Conservation (phyloP, 306 rosid genomes). For the Gynostemma pentaphyllum region DNA sequence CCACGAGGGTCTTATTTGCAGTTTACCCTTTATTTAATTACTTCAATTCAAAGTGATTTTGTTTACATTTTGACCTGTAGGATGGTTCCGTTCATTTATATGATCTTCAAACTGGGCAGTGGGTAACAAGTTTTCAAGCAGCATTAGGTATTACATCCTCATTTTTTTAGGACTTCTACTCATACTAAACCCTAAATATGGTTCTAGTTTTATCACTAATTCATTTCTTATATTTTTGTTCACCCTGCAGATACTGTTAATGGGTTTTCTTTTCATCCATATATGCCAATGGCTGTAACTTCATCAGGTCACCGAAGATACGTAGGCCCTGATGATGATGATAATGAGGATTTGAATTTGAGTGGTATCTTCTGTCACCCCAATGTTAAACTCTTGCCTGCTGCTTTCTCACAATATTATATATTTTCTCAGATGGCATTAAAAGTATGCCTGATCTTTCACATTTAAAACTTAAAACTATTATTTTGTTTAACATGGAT, state of each 20-base stretch:
- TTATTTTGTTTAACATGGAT: background rate
- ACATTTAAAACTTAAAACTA: too few relatives aligned
- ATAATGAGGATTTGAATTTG: conserved; percentile 39
- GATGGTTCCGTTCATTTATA: conserved; percentile 80
- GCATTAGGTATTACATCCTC: conserved; percentile 48
- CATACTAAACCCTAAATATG: too few relatives aligned
- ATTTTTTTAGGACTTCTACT: background rate
- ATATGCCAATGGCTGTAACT: conserved; percentile 63
- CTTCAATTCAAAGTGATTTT: background rate
- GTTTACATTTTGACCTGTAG: conserved; percentile 29
- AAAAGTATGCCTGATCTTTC: too few relatives aligned
- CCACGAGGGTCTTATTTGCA: too few relatives aligned
- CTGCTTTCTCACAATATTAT: background rate
- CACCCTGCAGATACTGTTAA: conserved; percentile 61
- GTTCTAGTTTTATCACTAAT: conserved; percentile 7
- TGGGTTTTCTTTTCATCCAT: conserved; percentile 90
- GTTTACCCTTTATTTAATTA: background rate
- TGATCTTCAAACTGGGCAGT: conserved; percentile 90
- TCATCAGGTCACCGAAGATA: conserved; percentile 94
- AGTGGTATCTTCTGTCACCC: conserved; percentile 45
- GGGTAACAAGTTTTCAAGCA: conserved; percentile 83
- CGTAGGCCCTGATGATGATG: conserved; percentile 45
- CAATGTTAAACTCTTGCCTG: background rate
- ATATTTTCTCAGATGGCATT: too few relatives aligned
- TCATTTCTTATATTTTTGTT: conserved; percentile 12